These are phyloP conservation scores for Nymphaea colorata DNA, from an alignment of 164 flowering plant genomes.

Conservation along the genomic window DNA sequence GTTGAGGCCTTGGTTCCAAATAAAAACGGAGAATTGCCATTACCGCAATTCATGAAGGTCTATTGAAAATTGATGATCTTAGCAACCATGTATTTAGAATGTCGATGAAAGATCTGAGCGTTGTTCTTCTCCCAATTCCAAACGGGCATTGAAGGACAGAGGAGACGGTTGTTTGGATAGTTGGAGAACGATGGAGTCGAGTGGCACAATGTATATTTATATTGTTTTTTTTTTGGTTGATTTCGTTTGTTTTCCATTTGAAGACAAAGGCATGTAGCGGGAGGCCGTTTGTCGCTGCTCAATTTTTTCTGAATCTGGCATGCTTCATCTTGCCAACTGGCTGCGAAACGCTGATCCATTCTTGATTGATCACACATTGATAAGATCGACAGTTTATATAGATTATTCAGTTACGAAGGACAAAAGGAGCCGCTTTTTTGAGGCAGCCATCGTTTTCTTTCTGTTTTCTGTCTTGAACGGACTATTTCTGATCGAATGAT, in stretches of 20 bases:
- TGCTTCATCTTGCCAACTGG: not conserved
- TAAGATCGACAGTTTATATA: not conserved
- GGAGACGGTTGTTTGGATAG: not conserved
- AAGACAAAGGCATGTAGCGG: not conserved
- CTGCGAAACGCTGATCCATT: not conserved
- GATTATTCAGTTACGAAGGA: not conserved
- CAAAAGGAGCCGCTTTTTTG: not conserved
- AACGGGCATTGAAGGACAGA: not conserved
- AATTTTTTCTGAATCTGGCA: too few species aligned
- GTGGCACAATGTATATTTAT: not conserved
- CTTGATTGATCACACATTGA: not conserved
- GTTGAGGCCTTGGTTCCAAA: conserved; percentile 47
- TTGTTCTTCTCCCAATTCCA: not conserved
- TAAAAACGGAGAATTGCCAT: conserved; percentile 38
- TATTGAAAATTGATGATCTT: conserved; percentile 20
- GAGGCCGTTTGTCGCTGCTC: not conserved
- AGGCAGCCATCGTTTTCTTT: not conserved
- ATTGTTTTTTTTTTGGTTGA: not conserved
- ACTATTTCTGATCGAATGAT: too few species aligned
- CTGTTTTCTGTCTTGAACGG: not conserved
- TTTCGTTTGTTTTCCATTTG: not conserved
- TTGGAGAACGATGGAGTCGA: not conserved
- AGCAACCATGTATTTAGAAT: not conserved
- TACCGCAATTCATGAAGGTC: conserved; percentile 49
- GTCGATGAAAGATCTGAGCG: not conserved